Conservation (phyloP, 768 basidiomycete genomes). For the Tephrocybe sp. region DNA sequence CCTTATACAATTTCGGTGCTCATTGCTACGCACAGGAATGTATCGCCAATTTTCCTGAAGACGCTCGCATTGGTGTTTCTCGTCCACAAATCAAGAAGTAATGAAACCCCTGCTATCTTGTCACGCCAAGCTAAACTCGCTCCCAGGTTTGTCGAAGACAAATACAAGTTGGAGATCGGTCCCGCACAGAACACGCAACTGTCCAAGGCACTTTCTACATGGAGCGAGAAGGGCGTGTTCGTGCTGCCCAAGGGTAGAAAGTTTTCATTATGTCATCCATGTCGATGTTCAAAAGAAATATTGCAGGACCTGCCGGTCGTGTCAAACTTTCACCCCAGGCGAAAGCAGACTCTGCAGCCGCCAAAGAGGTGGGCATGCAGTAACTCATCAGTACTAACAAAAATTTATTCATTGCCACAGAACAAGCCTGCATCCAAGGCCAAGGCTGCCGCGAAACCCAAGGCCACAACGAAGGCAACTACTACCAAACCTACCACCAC, state of each 20-base stretch:
- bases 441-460: slow-evolving; percentile 21
- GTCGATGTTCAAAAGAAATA: neutral
- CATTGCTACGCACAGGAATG: slow-evolving; percentile 77
- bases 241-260: slow-evolving; percentile 79
- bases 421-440: slow-evolving; percentile 36
- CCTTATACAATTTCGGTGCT: neutral
- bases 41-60: slow-evolving; percentile 68
- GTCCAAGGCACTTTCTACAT: slow-evolving; percentile 75
- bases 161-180: slow-evolving; percentile 79
- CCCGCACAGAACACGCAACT: slow-evolving; percentile 77
- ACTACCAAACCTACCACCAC: slow-evolving; percentile 21
- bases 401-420: slow-evolving; percentile 17
- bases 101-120: slow-evolving; percentile 7
- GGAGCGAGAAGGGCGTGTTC: slow-evolving; percentile 81
- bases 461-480: slow-evolving; percentile 23
- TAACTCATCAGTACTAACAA: slow-evolving; percentile 12
- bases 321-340: slow-evolving; percentile 65
- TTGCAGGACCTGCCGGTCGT: slow-evolving; percentile 61
- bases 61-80: slow-evolving; percentile 81
- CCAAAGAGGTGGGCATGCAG: slow-evolving; percentile 36
- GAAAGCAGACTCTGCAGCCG: slow-evolving; percentile 34
- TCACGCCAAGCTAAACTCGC: slow-evolving; percentile 14
- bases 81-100: slow-evolving; percentile 94
- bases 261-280: neutral
- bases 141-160: slow-evolving; percentile 75